Conservation (phyloP, 2,329 filamentous ascomycete species). For the Fusarium sp. region DNA sequence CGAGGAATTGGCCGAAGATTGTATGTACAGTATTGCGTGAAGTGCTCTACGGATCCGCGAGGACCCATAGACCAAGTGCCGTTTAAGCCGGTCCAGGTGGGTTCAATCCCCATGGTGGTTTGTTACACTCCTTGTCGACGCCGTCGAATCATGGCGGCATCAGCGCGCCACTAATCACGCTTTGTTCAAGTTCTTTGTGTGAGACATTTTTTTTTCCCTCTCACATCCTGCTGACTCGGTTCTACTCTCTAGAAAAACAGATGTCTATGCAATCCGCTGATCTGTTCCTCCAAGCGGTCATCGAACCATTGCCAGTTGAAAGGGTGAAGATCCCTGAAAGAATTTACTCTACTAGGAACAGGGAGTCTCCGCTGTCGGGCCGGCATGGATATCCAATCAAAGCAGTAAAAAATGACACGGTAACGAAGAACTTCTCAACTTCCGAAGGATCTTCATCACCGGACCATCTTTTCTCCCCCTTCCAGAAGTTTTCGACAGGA, state of each 20-base stretch:
- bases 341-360: not conserved
- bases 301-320: conserved; percentile 15
- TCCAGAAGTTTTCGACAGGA: conserved; percentile 31
- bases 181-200: not conserved
- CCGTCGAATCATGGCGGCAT: conserved; percentile 12
- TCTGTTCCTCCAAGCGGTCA: conserved; percentile 8
- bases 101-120: conserved; percentile 5
- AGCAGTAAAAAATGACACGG: not conserved
- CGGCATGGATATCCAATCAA: conserved; percentile 15
- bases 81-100: conserved; percentile 30
- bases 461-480: conserved; percentile 25
- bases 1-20: conserved; percentile 35
- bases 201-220: conserved; percentile 1
- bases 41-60: conserved; percentile 17
- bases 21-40: not conserved
- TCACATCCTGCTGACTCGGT: conserved; percentile 7
- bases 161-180: conserved; percentile 16
- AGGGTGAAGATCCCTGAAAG: not conserved
- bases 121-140: not conserved
- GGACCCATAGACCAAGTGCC: conserved; percentile 32
- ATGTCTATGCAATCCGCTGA: not conserved
- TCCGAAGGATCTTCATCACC: conserved; percentile 18
- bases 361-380: conserved; percentile 18
- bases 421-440: not conserved
- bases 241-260: not conserved